Conservation (phyloP, 306 rosid genomes). For the Vicia sativa region DNA sequence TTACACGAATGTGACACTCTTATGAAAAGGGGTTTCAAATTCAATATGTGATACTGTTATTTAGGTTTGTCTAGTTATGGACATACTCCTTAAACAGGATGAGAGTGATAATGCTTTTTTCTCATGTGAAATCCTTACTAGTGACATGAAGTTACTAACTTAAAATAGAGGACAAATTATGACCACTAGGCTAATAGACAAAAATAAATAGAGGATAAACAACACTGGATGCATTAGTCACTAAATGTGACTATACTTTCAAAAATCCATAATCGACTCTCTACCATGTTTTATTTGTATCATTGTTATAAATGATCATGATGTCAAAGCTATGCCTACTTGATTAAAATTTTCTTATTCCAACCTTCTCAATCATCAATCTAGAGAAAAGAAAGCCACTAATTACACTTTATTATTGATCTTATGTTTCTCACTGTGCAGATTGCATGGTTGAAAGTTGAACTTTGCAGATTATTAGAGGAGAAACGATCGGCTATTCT, state of each 20-base stretch:
- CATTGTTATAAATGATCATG: not conserved
- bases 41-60: not conserved
- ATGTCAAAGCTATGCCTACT: not conserved
- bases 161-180: not conserved
- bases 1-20: conserved; percentile 3
- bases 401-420: conserved; percentile 27
- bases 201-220: not conserved
- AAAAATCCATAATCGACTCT: not conserved
- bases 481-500: conserved; percentile 90
- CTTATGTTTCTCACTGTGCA: conserved; percentile 51
- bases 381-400: conserved; percentile 18
- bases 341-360: not conserved
- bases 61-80: not conserved
- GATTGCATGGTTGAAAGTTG: conserved; percentile 91
- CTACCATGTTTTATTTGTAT: not conserved
- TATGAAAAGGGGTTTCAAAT: not conserved
- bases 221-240: not conserved
- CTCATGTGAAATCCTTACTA: not conserved
- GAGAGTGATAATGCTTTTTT: not conserved
- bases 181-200: too few species aligned
- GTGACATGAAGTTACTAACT: conserved; percentile 1
- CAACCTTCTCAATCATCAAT: conserved; percentile 10
- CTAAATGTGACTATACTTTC: not conserved
- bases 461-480: conserved; percentile 81
- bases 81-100: not conserved